Conservation (phyloP, 805 yeast species). For the Cyberlindnera americana region DNA sequence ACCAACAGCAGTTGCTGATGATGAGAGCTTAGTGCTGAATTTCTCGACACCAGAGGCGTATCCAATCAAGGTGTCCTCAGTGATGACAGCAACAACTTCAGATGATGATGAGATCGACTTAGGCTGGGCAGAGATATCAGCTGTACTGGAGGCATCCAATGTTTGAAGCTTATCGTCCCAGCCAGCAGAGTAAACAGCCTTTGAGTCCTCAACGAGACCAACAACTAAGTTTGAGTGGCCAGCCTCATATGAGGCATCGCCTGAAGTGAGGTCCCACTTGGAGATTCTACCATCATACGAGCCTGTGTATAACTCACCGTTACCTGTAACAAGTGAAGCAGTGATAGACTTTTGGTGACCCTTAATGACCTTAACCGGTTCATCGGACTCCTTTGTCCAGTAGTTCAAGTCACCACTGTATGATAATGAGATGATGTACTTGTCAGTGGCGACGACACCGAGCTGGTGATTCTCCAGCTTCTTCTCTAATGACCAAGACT, state of each 20-base stretch:
- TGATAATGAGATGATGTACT: slow-evolving; percentile 60
- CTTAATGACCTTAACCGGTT: slow-evolving; percentile 36
- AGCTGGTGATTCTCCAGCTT: slow-evolving; percentile 66
- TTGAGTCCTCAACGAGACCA: slow-evolving; percentile 36
- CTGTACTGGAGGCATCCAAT: slow-evolving; percentile 28
- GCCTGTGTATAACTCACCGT: slow-evolving; percentile 49
- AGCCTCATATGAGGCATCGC: slow-evolving; percentile 35
- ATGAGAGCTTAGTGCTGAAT: slow-evolving; percentile 31
- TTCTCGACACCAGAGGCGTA: slow-evolving; percentile 33
- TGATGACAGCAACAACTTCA: slow-evolving; percentile 35
- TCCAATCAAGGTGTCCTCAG: slow-evolving; percentile 34
- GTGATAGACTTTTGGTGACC: slow-evolving; percentile 89
- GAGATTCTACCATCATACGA: slow-evolving; percentile 77
- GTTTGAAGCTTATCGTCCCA: slow-evolving; percentile 82
- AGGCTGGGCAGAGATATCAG: slow-evolving; percentile 47
- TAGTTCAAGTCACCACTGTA: slow-evolving; percentile 68
- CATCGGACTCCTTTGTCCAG: slow-evolving; percentile 40
- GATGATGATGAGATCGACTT: slow-evolving; percentile 38
- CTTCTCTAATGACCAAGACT: slow-evolving; percentile 49
- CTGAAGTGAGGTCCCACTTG: slow-evolving; percentile 47
- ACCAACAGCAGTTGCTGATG: slow-evolving; percentile 45
- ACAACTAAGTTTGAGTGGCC: slow-evolving; percentile 68
- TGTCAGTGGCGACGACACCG: slow-evolving; percentile 70
- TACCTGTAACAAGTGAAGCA: slow-evolving; percentile 37
- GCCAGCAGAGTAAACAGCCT: slow-evolving; percentile 52